phyloP scores from a whole-genome alignment of 2,329 filamentous ascomycete genomes.

The Exophiala calicioides region DNA sequence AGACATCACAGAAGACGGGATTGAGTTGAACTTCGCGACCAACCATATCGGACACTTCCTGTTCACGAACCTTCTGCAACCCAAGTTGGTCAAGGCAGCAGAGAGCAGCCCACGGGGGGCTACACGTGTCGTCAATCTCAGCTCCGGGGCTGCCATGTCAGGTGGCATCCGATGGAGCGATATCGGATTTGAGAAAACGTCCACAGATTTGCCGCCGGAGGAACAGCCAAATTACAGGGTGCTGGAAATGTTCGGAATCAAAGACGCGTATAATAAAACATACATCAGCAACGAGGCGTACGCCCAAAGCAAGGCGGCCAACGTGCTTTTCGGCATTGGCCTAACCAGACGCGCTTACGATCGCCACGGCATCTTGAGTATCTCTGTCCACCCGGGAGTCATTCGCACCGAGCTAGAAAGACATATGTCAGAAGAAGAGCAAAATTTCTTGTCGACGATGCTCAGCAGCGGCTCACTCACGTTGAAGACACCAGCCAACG shows the following conservation, averaged over 20 bases:
- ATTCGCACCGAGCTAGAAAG: conserved; percentile 11
- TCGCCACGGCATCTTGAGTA: conserved; percentile 40
- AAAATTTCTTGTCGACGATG: too few species aligned
- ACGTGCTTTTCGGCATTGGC: conserved; percentile 46
- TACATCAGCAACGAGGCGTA: conserved; percentile 32
- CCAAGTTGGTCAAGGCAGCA: conserved; percentile 36
- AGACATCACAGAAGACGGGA: conserved; percentile 33
- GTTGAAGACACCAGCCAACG: conserved; percentile 41
- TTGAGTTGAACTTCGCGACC: conserved; percentile 41
- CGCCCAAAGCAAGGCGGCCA: conserved; percentile 50
- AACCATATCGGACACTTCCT: conserved; percentile 44
- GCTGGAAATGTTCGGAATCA: conserved; percentile 6
- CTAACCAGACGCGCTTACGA: conserved; percentile 33
- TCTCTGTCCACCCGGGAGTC: conserved; percentile 43
- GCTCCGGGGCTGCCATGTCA: conserved; percentile 32
- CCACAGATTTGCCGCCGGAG: conserved; percentile 22
- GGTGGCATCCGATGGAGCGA: conserved; percentile 38
- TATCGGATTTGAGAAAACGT: conserved; percentile 36
- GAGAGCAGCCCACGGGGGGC: conserved; percentile 9
- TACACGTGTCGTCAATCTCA: conserved; percentile 35
- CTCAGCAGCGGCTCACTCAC: too few species aligned
- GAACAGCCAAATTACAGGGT: conserved; percentile 21
- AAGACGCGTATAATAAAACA: not conserved
- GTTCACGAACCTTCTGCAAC: conserved; percentile 43
- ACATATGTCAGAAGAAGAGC: conserved; percentile 32